Evolutionary conservation across 352 stramenopile species (phyloP).

Genomic region (Aphanomyces stellatus): DNA sequence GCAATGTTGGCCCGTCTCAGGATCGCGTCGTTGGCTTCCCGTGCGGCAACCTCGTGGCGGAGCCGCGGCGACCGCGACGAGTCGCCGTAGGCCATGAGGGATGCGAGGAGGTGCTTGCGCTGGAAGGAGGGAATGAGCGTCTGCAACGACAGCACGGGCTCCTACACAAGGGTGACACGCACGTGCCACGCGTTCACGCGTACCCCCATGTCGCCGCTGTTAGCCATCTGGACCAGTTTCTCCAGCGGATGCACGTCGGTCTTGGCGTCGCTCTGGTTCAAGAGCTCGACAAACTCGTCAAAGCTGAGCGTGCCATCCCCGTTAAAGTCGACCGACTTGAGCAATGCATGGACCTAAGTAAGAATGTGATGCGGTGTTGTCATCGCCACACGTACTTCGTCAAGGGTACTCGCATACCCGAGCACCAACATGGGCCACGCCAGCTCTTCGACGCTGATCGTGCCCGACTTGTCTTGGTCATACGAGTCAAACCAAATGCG

Average conservation of each 20-base stretch:
- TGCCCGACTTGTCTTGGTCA: conserved; percentile 2
- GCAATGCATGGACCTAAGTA: conserved; percentile 44
- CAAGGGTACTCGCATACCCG: neutral
- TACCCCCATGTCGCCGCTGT: neutral
- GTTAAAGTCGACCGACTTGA: conserved; percentile 48
- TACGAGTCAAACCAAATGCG: conserved; percentile 10
- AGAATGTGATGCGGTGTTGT: no score
- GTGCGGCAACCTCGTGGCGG: neutral
- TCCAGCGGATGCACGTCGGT: neutral
- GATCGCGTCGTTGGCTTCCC: neutral
- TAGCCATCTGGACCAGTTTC: neutral
- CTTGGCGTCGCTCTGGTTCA: conserved; percentile 29
- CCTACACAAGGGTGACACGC: neutral
- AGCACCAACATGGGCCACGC: conserved; percentile 1
- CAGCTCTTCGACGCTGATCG: neutral
- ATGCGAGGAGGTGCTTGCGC: neutral
- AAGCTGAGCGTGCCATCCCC: conserved; percentile 63
- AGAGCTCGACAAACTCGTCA: conserved; percentile 61
- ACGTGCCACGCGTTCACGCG: neutral
- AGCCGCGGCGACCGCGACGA: neutral
- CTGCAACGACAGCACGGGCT: neutral
- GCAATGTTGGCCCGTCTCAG: neutral
- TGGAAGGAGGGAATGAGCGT: conserved; percentile 4
- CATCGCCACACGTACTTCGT: neutral
- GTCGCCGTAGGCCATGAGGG: conserved; percentile 4